Percentiles rank a stretch among this genome's conserved stretches.
These are phyloP conservation scores for Penicillium sp. DNA, from an alignment of 2,329 filamentous ascomycete genomes.

Conservation along the genomic window DNA sequence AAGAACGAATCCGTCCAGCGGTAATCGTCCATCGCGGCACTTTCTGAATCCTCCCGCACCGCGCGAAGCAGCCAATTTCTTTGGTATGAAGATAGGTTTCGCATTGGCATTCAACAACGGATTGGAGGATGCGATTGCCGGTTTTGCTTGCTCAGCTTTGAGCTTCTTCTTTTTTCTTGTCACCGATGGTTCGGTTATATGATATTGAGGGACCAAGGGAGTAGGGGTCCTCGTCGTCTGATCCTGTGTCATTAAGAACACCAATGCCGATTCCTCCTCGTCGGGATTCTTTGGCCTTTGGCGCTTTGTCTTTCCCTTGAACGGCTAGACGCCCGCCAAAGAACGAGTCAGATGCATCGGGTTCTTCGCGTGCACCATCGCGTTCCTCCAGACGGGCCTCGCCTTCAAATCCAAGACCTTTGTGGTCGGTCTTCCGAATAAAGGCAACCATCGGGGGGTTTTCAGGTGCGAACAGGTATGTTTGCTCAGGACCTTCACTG, in stretches of 20 bases:
- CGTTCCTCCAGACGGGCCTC: constrained; percentile 34
- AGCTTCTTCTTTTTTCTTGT: constrained; percentile 69
- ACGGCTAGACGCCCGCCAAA: constrained; percentile 32
- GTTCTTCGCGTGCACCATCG: constrained; percentile 14
- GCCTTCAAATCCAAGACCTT: constrained; percentile 45
- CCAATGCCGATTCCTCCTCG: constrained; percentile 78
- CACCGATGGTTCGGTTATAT: constrained; percentile 74
- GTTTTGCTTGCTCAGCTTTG: constrained; percentile 36
- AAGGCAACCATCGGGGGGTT: constrained; percentile 61
- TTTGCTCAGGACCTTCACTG: constrained; percentile 42
- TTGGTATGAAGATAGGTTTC: constrained; percentile 71
- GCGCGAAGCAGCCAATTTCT: constrained; percentile 49
- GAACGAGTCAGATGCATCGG: constrained; percentile 32
- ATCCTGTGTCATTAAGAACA: constrained; percentile 84
- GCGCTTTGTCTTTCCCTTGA: constrained; percentile 34
- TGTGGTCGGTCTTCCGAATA: constrained; percentile 42
- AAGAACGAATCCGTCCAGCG: constrained; percentile 74
- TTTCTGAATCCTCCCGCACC: constrained; percentile 53
- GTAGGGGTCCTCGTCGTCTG: constrained; percentile 92
- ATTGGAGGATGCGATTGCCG: constrained; percentile 52
- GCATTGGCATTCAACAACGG: constrained; percentile 58
- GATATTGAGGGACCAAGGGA: constrained; percentile 85
- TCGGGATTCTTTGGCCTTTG: constrained; percentile 51
- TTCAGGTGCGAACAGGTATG: constrained; percentile 78
- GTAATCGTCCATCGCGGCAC: constrained; percentile 77